Conservation (phyloP, 176 grass and related monocot species). For the Guadua angustifolia region DNA sequence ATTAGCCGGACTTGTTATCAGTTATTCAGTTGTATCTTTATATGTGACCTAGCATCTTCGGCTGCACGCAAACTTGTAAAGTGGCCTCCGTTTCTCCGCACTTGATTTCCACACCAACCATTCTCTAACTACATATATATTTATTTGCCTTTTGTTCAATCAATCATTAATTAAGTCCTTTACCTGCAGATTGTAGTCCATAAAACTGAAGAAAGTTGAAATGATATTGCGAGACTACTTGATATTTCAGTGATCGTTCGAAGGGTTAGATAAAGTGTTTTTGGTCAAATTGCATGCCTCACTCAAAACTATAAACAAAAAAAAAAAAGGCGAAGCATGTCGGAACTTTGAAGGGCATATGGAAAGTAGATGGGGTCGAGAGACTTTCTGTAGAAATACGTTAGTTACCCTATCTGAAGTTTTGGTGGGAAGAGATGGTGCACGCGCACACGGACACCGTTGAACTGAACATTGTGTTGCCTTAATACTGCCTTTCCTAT, state of each 20-base stretch:
- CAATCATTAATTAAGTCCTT: neutral
- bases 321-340: neutral
- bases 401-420: constrained; percentile 26
- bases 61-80: constrained; percentile 5
- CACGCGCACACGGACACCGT: constrained; percentile 8
- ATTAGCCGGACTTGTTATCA: neutral
- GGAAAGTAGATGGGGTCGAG: constrained; percentile 4
- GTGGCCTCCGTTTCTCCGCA: constrained; percentile 13
- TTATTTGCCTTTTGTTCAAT: constrained; percentile 24
- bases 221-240: neutral
- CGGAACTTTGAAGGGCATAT: neutral
- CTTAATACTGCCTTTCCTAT: too few relatives aligned
- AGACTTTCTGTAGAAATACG: constrained; percentile 11
- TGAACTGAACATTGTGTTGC: constrained; percentile 7
- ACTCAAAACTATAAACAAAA: neutral
- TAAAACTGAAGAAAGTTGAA: neutral
- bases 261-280: neutral
- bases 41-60: neutral
- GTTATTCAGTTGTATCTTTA: constrained; percentile 3
- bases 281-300: neutral
- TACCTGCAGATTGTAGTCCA: neutral
- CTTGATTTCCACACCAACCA: constrained; percentile 29
- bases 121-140: neutral
- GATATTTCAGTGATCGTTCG: neutral
- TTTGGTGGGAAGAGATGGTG: too few relatives aligned